Base-by-base conservation (phyloP, 2,329 filamentous ascomycete species). In the Talaromyces sp. region DNA sequence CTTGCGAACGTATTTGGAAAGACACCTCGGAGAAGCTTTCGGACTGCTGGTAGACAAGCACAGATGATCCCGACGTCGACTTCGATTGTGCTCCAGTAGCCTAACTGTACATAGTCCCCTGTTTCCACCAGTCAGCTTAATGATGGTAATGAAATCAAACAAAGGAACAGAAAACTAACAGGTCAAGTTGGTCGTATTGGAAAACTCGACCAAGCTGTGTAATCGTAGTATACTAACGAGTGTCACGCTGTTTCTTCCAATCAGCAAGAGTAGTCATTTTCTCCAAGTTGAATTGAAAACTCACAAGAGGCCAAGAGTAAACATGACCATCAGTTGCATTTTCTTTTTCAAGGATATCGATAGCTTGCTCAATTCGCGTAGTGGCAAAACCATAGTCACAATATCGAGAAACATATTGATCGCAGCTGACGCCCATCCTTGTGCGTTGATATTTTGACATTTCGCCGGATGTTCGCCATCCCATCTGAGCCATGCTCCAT, bases 221-320 rank as follows among this genome's bases (percentile, higher is more conserved):
- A 83, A 72, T n/a, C 81, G 79, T 31, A 83, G 70, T 58, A 80
- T 76, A 64, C 78, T 81, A 66, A 82, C 73, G n/a, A 83, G 67
- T 2, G 79, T 82, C 45, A 81, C 78, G 62, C 78, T 82, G n/a
- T 22, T 22, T 22, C 8, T 45, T 11, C 17, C n/a, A n/a, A 19
- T 45, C 8, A 45, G 43, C n/a, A 45, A 22, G 43, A 45, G 2
- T 45, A 45, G 43, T 19, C n/a, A 45, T 45, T 45, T 6, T 22
- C 43, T 10, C 43, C 43, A 22, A 45, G 43, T 22, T 19, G 40
- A 19, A 45, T 19, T 43, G 40, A 10, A 19, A 43, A 45, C 76
- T 54, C 61, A 79, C 77, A 79, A 76, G 19, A 73, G 67, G 22
- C 77, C 77, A 19, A 78, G 64, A n/a, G 70, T 65, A 58, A 79